These are phyloP conservation scores for Penicillium bovifimosum DNA, from an alignment of 495 filamentous ascomycete species.

Conservation along the genomic window DNA sequence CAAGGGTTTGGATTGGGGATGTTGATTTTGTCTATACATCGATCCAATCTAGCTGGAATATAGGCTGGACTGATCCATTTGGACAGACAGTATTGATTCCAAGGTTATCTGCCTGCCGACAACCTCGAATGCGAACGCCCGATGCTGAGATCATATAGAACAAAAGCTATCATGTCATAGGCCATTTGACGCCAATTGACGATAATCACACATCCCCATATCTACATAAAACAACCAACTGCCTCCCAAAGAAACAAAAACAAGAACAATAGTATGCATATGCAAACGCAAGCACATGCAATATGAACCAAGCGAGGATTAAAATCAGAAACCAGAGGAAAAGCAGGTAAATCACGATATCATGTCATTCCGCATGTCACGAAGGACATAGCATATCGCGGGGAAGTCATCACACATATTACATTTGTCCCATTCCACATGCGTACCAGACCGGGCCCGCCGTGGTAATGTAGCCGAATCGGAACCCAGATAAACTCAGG, in stretches of 20 bases:
- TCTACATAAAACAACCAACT: conserved; percentile 17
- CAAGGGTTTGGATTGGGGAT: neutral
- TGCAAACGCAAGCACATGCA: neutral
- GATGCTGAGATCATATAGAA: too few species aligned
- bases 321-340: neutral
- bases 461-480: conserved; percentile 19
- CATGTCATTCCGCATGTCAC: conserved; percentile 6
- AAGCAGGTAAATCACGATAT: conserved; percentile 1
- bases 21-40: neutral
- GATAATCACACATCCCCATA: conserved; percentile 7
- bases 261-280: neutral
- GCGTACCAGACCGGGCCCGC: conserved; percentile 30
- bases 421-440: conserved; percentile 11
- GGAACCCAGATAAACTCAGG: conserved; percentile 9
- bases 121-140: too few species aligned
- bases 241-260: neutral
- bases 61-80: too few species aligned
- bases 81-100: too few species aligned
- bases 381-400: neutral
- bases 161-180: too few species aligned
- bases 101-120: too few species aligned
- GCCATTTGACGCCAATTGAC: neutral
- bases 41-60: neutral
- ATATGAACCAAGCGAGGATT: neutral
- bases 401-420: conserved; percentile 21